Conservation (phyloP, 306 rosid species). For the Herpetospermum pedunculosum region DNA sequence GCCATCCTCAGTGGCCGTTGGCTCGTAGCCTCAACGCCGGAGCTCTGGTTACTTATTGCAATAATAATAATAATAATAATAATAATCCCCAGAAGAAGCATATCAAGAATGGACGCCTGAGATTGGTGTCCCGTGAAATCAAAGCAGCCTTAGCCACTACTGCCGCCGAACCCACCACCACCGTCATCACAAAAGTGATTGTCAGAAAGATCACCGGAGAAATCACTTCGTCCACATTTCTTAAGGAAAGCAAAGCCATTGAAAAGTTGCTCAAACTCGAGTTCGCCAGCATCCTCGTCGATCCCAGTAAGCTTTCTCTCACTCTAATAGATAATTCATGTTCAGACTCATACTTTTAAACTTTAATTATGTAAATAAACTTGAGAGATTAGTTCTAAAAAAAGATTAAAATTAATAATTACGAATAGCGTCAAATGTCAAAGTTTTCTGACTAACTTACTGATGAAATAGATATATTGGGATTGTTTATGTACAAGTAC, state of each 20-base stretch:
- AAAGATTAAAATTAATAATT: no score
- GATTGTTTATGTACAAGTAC: no score
- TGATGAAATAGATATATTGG: no score
- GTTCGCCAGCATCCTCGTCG: not conserved
- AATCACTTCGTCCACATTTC: not conserved
- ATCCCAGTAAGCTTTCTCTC: not conserved
- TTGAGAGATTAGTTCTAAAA: no score
- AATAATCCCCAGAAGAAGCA: not conserved
- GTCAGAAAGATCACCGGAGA: conserved; percentile 1
- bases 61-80: not conserved
- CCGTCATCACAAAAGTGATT: not conserved
- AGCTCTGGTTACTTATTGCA: not conserved
- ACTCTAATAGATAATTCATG: no score
- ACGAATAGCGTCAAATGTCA: no score
- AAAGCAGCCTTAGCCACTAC: not conserved
- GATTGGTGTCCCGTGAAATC: not conserved
- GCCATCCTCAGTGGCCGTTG: no score
- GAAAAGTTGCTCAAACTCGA: not conserved
- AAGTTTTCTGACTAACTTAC: no score
- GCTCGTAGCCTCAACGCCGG: not conserved
- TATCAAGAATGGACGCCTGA: not conserved
- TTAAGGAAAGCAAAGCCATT: not conserved
- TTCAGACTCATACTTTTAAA: no score
- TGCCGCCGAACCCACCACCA: not conserved
- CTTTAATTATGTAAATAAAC: no score